Evolutionary conservation across 2,329 filamentous ascomycete species (phyloP).

Genomic region (Taxawa tesnikishii): DNA sequence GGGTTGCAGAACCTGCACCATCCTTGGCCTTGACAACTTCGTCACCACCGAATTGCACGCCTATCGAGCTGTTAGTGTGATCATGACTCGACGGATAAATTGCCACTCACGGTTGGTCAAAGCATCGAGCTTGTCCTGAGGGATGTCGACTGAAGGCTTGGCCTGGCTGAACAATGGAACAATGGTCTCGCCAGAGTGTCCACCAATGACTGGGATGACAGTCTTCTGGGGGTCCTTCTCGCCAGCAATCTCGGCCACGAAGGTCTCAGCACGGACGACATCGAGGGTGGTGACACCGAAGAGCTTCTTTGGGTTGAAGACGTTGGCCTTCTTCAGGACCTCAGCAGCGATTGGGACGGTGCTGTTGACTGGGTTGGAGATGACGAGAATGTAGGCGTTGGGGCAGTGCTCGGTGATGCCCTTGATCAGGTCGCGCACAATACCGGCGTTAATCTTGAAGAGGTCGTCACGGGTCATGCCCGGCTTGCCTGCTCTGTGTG

Average conservation of each 20-base stretch:
- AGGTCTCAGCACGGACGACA: constrained; percentile 95
- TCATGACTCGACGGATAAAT: no score
- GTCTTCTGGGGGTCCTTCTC: constrained; percentile 72
- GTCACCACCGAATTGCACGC: constrained; percentile 93
- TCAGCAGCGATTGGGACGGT: constrained; percentile 96
- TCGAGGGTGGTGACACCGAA: constrained; percentile 99
- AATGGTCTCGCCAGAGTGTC: constrained; percentile 96
- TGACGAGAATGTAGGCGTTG: constrained; percentile 90
- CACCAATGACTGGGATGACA: constrained; percentile 84
- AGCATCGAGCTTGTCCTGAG: constrained; percentile 78
- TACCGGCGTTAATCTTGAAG: constrained; percentile 99
- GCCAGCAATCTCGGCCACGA: constrained; percentile 75
- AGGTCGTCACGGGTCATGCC: constrained; percentile 99
- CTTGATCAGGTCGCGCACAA: constrained; percentile 88
- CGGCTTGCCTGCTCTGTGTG: constrained; percentile 65
- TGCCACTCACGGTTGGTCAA: constrained; percentile 63
- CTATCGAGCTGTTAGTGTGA: no score
- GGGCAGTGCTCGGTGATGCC: constrained; percentile 76
- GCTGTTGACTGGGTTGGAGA: constrained; percentile 99
- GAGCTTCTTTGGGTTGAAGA: constrained; percentile 90
- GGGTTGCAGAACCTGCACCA: constrained; percentile 75
- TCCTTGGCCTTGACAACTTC: constrained; percentile 95
- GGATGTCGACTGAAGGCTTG: constrained; percentile 66
- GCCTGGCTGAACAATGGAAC: constrained; percentile 94
- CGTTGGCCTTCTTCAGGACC: constrained; percentile 82